phyloP scores from a whole-genome alignment of 257 asterid species.

The Scutellaria barbata region DNA sequence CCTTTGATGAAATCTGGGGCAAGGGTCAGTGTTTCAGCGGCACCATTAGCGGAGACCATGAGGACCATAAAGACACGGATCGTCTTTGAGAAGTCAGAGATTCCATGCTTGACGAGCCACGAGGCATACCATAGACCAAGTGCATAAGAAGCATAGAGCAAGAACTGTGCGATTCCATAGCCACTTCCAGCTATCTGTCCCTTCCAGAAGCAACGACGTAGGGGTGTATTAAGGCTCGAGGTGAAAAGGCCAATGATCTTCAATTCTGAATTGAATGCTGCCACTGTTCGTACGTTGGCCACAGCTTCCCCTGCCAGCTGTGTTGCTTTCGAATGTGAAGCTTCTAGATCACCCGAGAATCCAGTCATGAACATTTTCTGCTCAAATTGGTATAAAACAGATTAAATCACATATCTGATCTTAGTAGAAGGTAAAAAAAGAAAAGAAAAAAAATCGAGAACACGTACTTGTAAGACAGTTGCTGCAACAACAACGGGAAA shows the following conservation, averaged over 20 bases:
- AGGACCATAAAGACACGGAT: slow-evolving; percentile 92
- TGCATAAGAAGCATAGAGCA: slow-evolving; percentile 78
- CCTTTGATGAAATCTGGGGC: slow-evolving; percentile 91
- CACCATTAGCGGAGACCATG: slow-evolving; percentile 88
- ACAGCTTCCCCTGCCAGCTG: slow-evolving; percentile 98
- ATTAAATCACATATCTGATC: background rate
- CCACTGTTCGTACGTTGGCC: slow-evolving; percentile 82
- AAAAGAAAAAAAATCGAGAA: background rate
- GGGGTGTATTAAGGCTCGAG: slow-evolving; percentile 60
- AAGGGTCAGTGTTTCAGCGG: slow-evolving; percentile 79
- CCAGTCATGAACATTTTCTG: slow-evolving; percentile 98
- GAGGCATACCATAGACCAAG: slow-evolving; percentile 91
- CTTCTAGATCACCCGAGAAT: slow-evolving; percentile 94
- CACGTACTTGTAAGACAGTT: slow-evolving; percentile 79
- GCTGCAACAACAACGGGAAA: slow-evolving; percentile 95
- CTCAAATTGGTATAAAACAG: background rate
- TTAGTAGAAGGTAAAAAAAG: background rate
- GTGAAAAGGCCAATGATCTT: slow-evolving; percentile 70
- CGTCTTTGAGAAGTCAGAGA: slow-evolving; percentile 83
- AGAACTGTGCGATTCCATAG: slow-evolving; percentile 72
- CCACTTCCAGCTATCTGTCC: slow-evolving; percentile 95
- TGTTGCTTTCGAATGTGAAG: slow-evolving; percentile 85
- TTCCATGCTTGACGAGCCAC: slow-evolving; percentile 84
- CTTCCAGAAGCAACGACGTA: slow-evolving; percentile 90
- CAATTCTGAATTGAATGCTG: slow-evolving; percentile 85